Conservation (phyloP, 2,329 filamentous ascomycete genomes). For the Cladorrhinum sp. region DNA sequence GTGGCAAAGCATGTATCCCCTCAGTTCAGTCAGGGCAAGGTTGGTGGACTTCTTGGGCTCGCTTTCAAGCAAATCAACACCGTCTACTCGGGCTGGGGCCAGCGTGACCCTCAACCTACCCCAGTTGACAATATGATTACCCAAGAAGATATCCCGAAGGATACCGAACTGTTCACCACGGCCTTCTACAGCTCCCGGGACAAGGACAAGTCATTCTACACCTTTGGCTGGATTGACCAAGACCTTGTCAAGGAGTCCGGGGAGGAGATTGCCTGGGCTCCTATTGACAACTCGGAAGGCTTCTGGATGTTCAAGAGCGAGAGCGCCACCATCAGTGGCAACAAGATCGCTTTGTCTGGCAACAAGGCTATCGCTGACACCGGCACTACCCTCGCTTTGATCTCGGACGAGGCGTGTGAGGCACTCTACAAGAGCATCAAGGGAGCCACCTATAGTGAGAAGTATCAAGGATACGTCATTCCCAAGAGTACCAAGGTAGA, state of each 20-base stretch:
- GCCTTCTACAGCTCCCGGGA: slow-evolving; percentile 59
- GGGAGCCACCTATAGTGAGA: slow-evolving; percentile 53
- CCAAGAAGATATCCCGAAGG: slow-evolving; percentile 44
- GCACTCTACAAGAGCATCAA: slow-evolving; percentile 63
- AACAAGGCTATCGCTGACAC: slow-evolving; percentile 71
- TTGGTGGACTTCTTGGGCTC: slow-evolving; percentile 66
- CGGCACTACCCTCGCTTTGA: slow-evolving; percentile 64
- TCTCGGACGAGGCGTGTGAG: slow-evolving; percentile 59
- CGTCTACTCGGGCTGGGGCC: slow-evolving; percentile 37
- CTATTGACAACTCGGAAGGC: slow-evolving; percentile 60
- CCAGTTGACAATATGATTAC: slow-evolving; percentile 68
- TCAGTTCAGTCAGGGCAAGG: slow-evolving; percentile 53
- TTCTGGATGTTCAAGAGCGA: slow-evolving; percentile 66
- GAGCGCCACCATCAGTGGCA: slow-evolving; percentile 55
- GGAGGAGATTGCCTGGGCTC: slow-evolving; percentile 56
- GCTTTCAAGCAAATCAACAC: slow-evolving; percentile 65
- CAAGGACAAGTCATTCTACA: slow-evolving; percentile 60
- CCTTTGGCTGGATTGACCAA: slow-evolving; percentile 69
- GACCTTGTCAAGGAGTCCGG: slow-evolving; percentile 54
- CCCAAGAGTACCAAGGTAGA: slow-evolving; percentile 50
- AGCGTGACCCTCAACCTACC: slow-evolving; percentile 52
- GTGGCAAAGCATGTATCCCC: slow-evolving; percentile 57
- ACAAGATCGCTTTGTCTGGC: slow-evolving; percentile 44
- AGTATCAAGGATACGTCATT: slow-evolving; percentile 62
- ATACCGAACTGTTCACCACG: slow-evolving; percentile 59